Base-by-base conservation (phyloP, 108 stramenopile species). In the Nitzschia putrida region DNA sequence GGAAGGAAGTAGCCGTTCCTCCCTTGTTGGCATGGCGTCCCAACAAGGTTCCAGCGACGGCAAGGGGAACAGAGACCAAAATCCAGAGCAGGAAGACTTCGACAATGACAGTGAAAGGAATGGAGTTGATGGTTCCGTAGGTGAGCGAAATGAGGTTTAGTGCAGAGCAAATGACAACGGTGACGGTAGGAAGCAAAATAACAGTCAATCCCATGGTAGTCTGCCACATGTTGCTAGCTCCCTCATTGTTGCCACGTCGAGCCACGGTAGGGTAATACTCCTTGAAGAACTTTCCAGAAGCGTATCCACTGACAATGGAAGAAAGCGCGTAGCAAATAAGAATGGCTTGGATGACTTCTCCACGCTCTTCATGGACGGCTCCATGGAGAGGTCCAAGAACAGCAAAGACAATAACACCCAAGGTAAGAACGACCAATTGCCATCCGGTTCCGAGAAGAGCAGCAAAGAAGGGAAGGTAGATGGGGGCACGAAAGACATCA, bases 401-500 rank as follows among this genome's bases (percentile, higher is more conserved):
- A 20, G 98, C 97, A 72, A 93, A 96, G n/a, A 97, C 69, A 55
- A 98, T 92, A 25, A 97, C 96, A 45, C 86, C 88, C 68, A 96
- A 79, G 25, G 92, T 91, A 65, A 98, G 61, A n/a, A 92, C 85
- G n/a, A 93, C 80, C 24, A 98, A 71, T 68, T 98, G 98, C 88
- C 94, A 93, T 40, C 98, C 98, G 5, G 96, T 94, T 51, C 96
- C 98, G 43, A 95, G 70, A 53, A 97, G 80, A 16, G 98, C 95
- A 13, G 96, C 82, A 83, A 97, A 93, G 25, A 97, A 60, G 39
- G 93, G 89, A 37, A 97, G 70, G 66, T 80, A 77, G 34, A 69
- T 41, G 8, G 98, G 97, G 16, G 91, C 90, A 41, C 98, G 92
- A 64, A 98, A 98, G 25, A 98, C 98, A 82, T 98, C 98, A 0